A percentile compares a stretch with the other conserved stretches of the same genome.
Evolutionary conservation across 2,329 filamentous ascomycete genomes (phyloP).

Genomic region (Metarhizium sp.): DNA sequence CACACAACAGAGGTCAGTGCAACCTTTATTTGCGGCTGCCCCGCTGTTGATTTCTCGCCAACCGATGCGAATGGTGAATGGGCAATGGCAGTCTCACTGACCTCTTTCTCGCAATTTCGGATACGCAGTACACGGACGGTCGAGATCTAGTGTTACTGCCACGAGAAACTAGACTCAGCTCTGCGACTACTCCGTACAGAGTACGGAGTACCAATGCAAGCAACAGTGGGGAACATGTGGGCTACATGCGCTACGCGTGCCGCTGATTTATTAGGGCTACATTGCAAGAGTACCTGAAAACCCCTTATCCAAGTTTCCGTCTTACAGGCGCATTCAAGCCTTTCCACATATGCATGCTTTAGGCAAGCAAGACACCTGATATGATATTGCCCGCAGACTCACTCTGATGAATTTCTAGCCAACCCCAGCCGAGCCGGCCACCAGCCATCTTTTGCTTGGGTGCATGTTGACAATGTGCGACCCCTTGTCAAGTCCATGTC

Average conservation of each 20-base stretch:
- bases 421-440: background rate
- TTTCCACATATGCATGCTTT: too few species aligned
- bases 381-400: background rate
- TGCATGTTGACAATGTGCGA: background rate
- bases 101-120: conserved; percentile 2
- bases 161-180: background rate
- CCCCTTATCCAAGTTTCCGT: too few species aligned
- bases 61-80: conserved; percentile 1
- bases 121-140: background rate
- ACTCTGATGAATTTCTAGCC: background rate
- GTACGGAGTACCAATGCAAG: background rate
- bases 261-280: too few species aligned
- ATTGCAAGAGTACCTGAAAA: too few species aligned
- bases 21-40: background rate
- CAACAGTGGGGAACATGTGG: background rate
- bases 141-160: background rate
- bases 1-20: conserved; percentile 3
- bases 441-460: background rate
- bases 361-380: too few species aligned
- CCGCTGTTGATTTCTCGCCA: conserved; percentile 3
- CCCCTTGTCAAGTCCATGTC: background rate
- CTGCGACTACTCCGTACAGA: background rate
- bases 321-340: too few species aligned
- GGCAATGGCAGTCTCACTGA: background rate
- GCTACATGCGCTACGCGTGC: too few species aligned